Percentiles rank a stretch among this genome's conserved stretches.
These are phyloP conservation scores for Mortierella sp. DNA, from an alignment of 371 early-diverging fungal species.

Conservation along the genomic window DNA sequence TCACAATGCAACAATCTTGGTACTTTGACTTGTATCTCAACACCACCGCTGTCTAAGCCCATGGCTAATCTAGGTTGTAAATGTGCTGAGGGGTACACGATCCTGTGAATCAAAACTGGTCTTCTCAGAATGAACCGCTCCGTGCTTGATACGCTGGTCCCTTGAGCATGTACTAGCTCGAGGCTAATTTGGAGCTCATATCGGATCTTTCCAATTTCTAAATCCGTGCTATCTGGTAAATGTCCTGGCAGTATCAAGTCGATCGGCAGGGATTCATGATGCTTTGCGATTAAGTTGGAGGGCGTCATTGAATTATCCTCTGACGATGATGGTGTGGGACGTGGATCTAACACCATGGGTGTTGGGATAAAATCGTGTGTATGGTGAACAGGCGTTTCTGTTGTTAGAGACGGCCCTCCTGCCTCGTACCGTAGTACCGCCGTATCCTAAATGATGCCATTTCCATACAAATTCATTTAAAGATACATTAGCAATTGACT, in stretches of 20 bases:
- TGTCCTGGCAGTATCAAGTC: constrained; percentile 50
- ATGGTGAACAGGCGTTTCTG: constrained; percentile 53
- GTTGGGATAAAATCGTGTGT: constrained; percentile 53
- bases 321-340: neutral
- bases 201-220: constrained; percentile 46
- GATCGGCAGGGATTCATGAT: constrained; percentile 38
- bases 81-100: constrained; percentile 50
- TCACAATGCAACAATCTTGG: constrained; percentile 49
- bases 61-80: constrained; percentile 41
- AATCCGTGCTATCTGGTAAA: constrained; percentile 39
- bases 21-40: constrained; percentile 54
- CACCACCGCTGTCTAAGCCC: constrained; percentile 54
- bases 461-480: neutral
- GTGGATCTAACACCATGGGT: constrained; percentile 27
- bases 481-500: neutral
- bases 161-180: constrained; percentile 32
- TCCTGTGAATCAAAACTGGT: constrained; percentile 47
- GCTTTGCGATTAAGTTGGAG: constrained; percentile 1
- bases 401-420: constrained; percentile 19
- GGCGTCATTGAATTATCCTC: neutral
- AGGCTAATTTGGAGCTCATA: constrained; percentile 50
- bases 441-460: constrained; percentile 32
- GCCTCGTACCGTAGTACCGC: constrained; percentile 48
- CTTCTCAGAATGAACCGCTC: constrained; percentile 37
- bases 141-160: constrained; percentile 26